Evolutionary conservation across 2,329 filamentous ascomycete genomes (phyloP).

Genomic region (Davidsoniella eucalypti): DNA sequence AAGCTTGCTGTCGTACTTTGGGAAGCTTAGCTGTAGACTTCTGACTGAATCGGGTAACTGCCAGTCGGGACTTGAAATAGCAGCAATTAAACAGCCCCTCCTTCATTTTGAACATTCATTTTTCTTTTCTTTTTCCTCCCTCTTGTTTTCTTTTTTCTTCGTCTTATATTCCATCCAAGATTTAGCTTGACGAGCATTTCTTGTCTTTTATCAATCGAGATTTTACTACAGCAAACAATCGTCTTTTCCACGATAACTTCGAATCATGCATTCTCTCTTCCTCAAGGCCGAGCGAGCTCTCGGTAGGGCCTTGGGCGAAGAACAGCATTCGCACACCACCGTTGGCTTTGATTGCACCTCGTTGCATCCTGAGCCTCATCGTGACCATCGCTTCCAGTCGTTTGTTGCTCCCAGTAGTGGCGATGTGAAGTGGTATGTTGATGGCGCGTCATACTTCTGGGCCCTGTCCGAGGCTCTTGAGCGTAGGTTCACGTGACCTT

Average conservation of each 20-base stretch:
- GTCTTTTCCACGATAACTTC: background rate
- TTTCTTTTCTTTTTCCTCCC: background rate
- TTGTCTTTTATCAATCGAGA: background rate
- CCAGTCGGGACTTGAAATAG: too few species aligned
- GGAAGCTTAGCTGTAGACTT: too few species aligned
- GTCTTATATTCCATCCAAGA: background rate
- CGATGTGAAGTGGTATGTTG: conserved; percentile 77
- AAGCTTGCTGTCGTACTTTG: too few species aligned
- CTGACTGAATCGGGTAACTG: too few species aligned
- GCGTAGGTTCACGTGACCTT: conserved; percentile 21
- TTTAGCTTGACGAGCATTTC: background rate
- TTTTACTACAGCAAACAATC: background rate
- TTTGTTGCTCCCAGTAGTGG: conserved; percentile 60
- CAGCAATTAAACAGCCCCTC: background rate
- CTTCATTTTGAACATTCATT: background rate
- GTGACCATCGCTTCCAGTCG: conserved; percentile 39
- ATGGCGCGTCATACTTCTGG: conserved; percentile 72
- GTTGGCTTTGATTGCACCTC: conserved; percentile 25
- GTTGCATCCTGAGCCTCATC: conserved; percentile 26
- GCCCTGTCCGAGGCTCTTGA: conserved; percentile 68
- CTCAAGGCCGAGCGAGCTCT: conserved; percentile 26
- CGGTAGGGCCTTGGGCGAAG: conserved; percentile 20
- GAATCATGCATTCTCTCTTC: conserved; percentile 21
- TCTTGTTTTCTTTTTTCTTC: background rate
- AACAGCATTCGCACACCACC: conserved; percentile 30